Conservation (phyloP, 768 basidiomycete species). For the Collybia sp. region DNA sequence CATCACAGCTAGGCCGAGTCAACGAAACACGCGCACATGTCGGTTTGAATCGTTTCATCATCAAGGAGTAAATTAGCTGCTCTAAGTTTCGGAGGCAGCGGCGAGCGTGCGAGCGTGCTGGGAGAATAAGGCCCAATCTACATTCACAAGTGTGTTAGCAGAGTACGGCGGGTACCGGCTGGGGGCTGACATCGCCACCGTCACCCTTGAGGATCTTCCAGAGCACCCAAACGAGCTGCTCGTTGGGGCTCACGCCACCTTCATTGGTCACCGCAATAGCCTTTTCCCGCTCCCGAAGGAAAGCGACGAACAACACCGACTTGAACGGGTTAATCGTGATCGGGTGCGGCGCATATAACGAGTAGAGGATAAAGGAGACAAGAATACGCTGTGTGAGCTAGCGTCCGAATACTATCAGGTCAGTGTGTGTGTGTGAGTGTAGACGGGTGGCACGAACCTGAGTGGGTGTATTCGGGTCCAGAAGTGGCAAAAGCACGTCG, state of each 20-base stretch:
- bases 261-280: conserved; percentile 48
- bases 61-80: conserved; percentile 68
- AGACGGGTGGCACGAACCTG: conserved; percentile 38
- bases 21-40: conserved; percentile 31
- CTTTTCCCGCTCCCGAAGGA: conserved; percentile 61
- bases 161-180: neutral
- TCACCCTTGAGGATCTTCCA: conserved; percentile 86
- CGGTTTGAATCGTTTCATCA: conserved; percentile 43
- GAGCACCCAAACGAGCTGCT: conserved; percentile 81
- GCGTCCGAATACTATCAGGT: conserved; percentile 1
- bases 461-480: conserved; percentile 46
- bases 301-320: conserved; percentile 63
- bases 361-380: conserved; percentile 75
- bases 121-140: conserved; percentile 84
- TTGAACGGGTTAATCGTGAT: conserved; percentile 81
- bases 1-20: conserved; percentile 27
- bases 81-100: conserved; percentile 70
- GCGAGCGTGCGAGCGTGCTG: conserved; percentile 66
- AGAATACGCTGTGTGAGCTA: conserved; percentile 73
- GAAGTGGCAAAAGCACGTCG: conserved; percentile 72
- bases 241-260: conserved; percentile 53
- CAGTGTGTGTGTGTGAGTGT: neutral
- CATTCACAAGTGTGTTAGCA: neutral
- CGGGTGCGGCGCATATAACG: conserved; percentile 76
- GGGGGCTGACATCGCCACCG: conserved; percentile 64